Conservation (phyloP, 495 filamentous ascomycete genomes). For the Lepidopterella palustris region DNA sequence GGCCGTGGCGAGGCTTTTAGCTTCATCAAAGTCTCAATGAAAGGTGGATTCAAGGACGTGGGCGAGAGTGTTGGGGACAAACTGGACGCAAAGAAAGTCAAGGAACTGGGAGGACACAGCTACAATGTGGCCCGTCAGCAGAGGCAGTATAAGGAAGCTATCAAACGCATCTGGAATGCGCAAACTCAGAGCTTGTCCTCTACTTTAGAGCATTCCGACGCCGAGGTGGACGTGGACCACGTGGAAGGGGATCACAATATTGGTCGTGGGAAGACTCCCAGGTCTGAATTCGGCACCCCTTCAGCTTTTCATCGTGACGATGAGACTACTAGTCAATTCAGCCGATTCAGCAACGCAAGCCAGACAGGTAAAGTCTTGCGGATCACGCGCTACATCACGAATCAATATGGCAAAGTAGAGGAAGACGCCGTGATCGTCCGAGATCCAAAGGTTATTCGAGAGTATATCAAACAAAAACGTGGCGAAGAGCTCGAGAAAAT, state of each 20-base stretch:
- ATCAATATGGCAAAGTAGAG: conserved; percentile 56
- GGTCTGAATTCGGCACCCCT: conserved; percentile 56
- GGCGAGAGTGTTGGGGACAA: conserved; percentile 84
- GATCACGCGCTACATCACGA: conserved; percentile 61
- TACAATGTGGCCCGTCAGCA: conserved; percentile 96
- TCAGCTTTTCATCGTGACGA: conserved; percentile 54
- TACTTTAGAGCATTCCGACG: conserved; percentile 54
- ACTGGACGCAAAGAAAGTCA: conserved; percentile 70
- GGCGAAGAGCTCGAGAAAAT: conserved; percentile 52
- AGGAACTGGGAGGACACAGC: conserved; percentile 86
- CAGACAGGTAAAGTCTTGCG: conserved; percentile 63
- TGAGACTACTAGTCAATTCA: conserved; percentile 82
- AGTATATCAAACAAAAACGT: conserved; percentile 51
- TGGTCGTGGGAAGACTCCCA: conserved; percentile 45
- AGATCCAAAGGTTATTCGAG: conserved; percentile 67
- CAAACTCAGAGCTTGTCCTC: conserved; percentile 73
- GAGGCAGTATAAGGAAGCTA: conserved; percentile 77
- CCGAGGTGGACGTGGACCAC: conserved; percentile 60
- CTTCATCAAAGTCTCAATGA: conserved; percentile 96
- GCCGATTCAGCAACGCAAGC: conserved; percentile 63
- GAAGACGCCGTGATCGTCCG: conserved; percentile 56
- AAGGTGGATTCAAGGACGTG: conserved; percentile 88
- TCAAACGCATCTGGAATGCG: conserved; percentile 80
- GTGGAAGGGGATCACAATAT: conserved; percentile 47
- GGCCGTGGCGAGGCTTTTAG: conserved; percentile 89